Evolutionary conservation across 2,329 filamentous ascomycete species (phyloP), one percentile per base, ranked within the genome.

Genomic region (Fonsecaea nubica): DNA sequence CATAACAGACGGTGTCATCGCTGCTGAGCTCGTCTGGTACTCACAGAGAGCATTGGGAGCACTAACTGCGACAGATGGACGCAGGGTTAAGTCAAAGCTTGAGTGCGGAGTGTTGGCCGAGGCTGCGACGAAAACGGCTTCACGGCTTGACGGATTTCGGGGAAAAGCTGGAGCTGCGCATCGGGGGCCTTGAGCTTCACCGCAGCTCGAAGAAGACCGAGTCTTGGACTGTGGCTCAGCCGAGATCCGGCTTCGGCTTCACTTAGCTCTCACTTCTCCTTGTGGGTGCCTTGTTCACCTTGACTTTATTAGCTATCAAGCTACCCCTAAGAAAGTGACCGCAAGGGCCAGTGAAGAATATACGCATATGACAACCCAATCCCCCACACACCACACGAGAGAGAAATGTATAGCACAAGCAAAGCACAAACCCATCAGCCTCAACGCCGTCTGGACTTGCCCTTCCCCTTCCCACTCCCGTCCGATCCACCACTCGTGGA

Each of bases 1-100:
- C 55, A 64, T 35, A 42, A 64, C 30, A 38, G 56, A 38, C 35
- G 64, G 59, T 13, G 64, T 71, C 70, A 72, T 72, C 66, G 61
- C 64, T 69, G 69, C 65, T 72, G 70, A 68, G 70, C 69, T 63
- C 65, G 59, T 59, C 63, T 69, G 42, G 54, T 57, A 52, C 50
- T 64, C 35, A 58, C 60, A 62, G 40, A 32, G 30, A 32, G 53
- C 67, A 71, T 69, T 52, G 36, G 59, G 60, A 69, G 58, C 61
- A 64, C 40, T 30, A 36, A 35, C 5, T n/a, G n/a, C 45, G n/a
- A 48, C n/a, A 36, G 42, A 58, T 25, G 35, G 40, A 64, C 30
- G 63, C 48, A 62, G 25, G 59, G 63, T 69, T 61, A 65, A 65
- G 35, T 48, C 40, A n/a, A 62, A 18, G 63, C 40, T 52, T 35